phyloP scores from a whole-genome alignment of 495 filamentous ascomycete genomes.

The Sabuloglossum arenarium region DNA sequence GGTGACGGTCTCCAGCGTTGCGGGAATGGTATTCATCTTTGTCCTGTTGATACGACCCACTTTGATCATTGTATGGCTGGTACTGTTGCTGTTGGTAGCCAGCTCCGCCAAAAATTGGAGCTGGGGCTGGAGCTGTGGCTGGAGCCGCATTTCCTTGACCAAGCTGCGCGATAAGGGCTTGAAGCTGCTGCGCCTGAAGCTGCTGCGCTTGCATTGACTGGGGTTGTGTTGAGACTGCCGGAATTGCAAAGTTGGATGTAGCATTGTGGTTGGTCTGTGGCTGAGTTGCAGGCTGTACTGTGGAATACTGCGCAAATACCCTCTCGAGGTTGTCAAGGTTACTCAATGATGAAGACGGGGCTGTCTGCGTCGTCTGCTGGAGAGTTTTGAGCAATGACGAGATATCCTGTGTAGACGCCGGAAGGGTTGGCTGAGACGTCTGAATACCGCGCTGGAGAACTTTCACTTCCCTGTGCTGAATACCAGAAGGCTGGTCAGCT shows the following conservation, averaged over 20 bases:
- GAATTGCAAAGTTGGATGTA: neutral
- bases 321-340: constrained; percentile 22
- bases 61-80: neutral
- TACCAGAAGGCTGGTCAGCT: constrained; percentile 18
- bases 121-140: neutral
- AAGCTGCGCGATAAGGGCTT: constrained; percentile 4
- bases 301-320: constrained; percentile 26
- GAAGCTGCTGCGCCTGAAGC: neutral
- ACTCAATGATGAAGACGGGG: too few species aligned
- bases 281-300: constrained; percentile 3
- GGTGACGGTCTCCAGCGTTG: neutral
- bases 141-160: neutral
- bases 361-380: neutral
- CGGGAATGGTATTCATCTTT: neutral
- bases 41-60: neutral
- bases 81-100: constrained; percentile 1
- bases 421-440: neutral
- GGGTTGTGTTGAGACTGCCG: neutral
- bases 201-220: neutral
- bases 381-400: neutral
- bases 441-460: neutral
- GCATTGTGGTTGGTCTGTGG: neutral
- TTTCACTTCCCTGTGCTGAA: neutral
- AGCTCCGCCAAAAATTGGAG: neutral
- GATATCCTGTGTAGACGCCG: neutral